Percentiles rank a stretch among this genome's conserved stretches.
These are phyloP conservation scores for Camellia japonica DNA, from an alignment of 148 eudicot genomes.

Conservation along the genomic window DNA sequence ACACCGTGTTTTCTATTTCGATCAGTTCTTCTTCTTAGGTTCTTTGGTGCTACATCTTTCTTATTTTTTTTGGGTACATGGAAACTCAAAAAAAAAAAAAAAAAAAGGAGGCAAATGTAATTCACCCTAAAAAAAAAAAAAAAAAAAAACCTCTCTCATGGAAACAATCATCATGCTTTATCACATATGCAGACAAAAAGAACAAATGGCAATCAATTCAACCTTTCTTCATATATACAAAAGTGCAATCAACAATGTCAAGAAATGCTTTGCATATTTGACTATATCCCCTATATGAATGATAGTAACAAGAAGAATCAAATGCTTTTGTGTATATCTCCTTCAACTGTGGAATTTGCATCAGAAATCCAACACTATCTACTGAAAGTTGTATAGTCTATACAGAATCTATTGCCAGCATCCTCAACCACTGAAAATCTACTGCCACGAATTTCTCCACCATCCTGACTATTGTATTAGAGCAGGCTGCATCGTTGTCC, in stretches of 20 bases:
- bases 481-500: background rate
- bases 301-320: background rate
- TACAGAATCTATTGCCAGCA: background rate
- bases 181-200: background rate
- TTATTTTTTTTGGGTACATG: too few relatives aligned
- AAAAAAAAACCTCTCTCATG: background rate
- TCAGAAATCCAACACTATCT: background rate
- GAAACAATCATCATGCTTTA: background rate
- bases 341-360: slow-evolving; percentile 9
- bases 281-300: slow-evolving; percentile 2
- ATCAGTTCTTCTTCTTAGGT: too few relatives aligned
- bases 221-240: background rate
- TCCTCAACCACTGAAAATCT: background rate
- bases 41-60: too few relatives aligned
- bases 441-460: background rate
- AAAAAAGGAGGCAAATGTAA: background rate
- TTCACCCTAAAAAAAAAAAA: too few relatives aligned
- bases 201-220: background rate
- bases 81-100: background rate
- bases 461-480: background rate
- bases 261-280: background rate
- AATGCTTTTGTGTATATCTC: background rate
- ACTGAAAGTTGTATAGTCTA: background rate
- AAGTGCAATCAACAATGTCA: slow-evolving; percentile 2
- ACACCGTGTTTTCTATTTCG: too few relatives aligned